Conservation (phyloP, 2,329 filamentous ascomycete genomes). For the Fusarium duplospermum region DNA sequence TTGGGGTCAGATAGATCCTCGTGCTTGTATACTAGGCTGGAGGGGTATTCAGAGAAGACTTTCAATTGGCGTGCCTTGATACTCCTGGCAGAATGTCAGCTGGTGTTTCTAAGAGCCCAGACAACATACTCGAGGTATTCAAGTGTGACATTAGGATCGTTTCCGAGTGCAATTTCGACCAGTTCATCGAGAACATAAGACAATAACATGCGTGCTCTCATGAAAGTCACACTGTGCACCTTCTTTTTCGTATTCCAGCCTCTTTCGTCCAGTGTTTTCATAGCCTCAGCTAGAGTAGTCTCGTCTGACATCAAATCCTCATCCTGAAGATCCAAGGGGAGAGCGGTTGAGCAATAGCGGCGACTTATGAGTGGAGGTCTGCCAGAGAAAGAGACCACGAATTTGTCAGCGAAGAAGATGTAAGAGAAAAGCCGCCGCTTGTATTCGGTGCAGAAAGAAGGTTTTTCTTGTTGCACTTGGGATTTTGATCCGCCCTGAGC, state of each 20-base stretch:
- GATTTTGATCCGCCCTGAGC: slow-evolving; percentile 31
- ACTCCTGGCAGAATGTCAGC: slow-evolving; percentile 42
- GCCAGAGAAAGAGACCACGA: slow-evolving; percentile 63
- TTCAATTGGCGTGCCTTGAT: slow-evolving; percentile 51
- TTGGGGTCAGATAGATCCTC: slow-evolving; percentile 51
- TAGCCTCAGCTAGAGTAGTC: slow-evolving; percentile 28
- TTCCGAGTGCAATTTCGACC: slow-evolving; percentile 66
- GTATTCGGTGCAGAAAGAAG: slow-evolving; percentile 50
- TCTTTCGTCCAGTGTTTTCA: slow-evolving; percentile 54
- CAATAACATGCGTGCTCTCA: slow-evolving; percentile 60
- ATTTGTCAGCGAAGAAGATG: slow-evolving; percentile 61
- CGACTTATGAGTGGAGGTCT: slow-evolving; percentile 64
- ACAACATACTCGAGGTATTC: slow-evolving; percentile 41
- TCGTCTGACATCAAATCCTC: slow-evolving; percentile 59
- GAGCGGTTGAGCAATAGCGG: slow-evolving; percentile 64
- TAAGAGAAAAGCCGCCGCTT: slow-evolving; percentile 48
- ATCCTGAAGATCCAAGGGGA: slow-evolving; percentile 66
- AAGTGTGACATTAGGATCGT: slow-evolving; percentile 18
- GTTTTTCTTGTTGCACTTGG: background rate
- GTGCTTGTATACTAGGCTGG: slow-evolving; percentile 53
- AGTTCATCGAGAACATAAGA: slow-evolving; percentile 67
- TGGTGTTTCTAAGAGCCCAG: background rate
- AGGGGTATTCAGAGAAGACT: slow-evolving; percentile 51
- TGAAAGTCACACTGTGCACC: slow-evolving; percentile 58
- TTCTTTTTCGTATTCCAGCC: slow-evolving; percentile 65